phyloP scores from a whole-genome alignment of 768 basidiomycete species.

The Ramaria sp. region DNA sequence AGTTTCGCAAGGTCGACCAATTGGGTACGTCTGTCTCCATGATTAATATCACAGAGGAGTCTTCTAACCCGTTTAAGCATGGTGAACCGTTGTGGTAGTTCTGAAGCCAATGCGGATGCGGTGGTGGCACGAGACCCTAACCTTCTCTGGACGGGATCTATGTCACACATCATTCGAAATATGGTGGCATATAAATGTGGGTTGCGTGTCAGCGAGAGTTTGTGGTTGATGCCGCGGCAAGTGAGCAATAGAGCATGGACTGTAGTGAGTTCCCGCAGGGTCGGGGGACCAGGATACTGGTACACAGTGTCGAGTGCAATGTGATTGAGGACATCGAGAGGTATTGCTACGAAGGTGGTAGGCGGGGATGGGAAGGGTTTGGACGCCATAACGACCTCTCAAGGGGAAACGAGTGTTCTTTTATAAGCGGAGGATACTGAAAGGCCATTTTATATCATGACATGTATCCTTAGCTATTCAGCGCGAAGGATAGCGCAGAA shows the following conservation, averaged over 20 bases:
- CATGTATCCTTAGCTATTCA: background rate
- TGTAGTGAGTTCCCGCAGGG: background rate
- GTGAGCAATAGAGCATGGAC: constrained; percentile 1
- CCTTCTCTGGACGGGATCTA: background rate
- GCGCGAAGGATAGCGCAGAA: background rate
- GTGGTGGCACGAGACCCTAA: background rate
- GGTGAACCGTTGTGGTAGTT: background rate
- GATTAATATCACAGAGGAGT: background rate
- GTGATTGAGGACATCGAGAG: background rate
- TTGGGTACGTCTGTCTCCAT: background rate
- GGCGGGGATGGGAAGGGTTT: background rate
- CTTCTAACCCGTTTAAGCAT: background rate
- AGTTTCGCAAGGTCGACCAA: background rate
- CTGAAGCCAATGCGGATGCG: background rate
- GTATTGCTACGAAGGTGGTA: background rate
- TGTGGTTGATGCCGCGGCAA: background rate
- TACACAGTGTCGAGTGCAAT: background rate
- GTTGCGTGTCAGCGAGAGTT: background rate
- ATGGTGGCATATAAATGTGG: constrained; percentile 3
- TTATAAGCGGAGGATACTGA: background rate
- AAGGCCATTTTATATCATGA: background rate
- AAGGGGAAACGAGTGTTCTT: too few species aligned
- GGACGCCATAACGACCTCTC: background rate
- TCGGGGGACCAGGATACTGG: background rate
- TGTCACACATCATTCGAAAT: background rate